These are phyloP conservation scores for Barnettozyma populi DNA, from an alignment of 805 yeast genomes.

Conservation along the genomic window DNA sequence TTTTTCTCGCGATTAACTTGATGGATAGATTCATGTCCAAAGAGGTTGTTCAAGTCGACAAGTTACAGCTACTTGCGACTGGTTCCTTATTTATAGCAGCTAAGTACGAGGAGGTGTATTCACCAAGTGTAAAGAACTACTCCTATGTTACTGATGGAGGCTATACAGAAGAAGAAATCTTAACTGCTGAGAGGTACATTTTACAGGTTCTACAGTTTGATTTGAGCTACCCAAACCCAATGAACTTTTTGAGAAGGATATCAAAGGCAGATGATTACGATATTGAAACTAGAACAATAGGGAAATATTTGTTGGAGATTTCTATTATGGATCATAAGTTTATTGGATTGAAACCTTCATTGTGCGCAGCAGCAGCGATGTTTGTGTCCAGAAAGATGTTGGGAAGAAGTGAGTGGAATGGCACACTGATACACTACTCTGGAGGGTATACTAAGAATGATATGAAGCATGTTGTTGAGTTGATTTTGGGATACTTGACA, in stretches of 20 bases:
- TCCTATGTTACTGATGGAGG: slow-evolving; percentile 87
- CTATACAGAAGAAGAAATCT: slow-evolving; percentile 71
- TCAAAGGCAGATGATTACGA: slow-evolving; percentile 91
- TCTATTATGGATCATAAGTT: slow-evolving; percentile 71
- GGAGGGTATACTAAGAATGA: slow-evolving; percentile 82
- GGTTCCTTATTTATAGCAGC: slow-evolving; percentile 87
- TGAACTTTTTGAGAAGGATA: slow-evolving; percentile 82
- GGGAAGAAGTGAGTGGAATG: slow-evolving; percentile 70
- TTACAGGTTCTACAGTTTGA: slow-evolving; percentile 67
- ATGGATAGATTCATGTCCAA: slow-evolving; percentile 83
- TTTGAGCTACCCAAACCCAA: slow-evolving; percentile 81
- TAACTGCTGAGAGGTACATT: slow-evolving; percentile 77
- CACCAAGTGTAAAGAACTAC: slow-evolving; percentile 80
- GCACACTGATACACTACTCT: slow-evolving; percentile 80
- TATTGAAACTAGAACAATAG: slow-evolving; percentile 75
- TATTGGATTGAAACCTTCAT: slow-evolving; percentile 67
- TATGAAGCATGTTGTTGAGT: slow-evolving; percentile 62
- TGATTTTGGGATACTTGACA: slow-evolving; percentile 69
- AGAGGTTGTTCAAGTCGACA: slow-evolving; percentile 69
- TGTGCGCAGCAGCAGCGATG: slow-evolving; percentile 86
- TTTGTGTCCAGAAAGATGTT: slow-evolving; percentile 69
- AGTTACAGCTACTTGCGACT: slow-evolving; percentile 80
- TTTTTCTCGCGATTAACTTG: slow-evolving; percentile 73
- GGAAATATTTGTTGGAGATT: slow-evolving; percentile 77
- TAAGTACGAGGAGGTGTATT: slow-evolving; percentile 85